Conservation (phyloP, 2,329 filamentous ascomycete genomes). For the Sporothrix pseudoabietina region DNA sequence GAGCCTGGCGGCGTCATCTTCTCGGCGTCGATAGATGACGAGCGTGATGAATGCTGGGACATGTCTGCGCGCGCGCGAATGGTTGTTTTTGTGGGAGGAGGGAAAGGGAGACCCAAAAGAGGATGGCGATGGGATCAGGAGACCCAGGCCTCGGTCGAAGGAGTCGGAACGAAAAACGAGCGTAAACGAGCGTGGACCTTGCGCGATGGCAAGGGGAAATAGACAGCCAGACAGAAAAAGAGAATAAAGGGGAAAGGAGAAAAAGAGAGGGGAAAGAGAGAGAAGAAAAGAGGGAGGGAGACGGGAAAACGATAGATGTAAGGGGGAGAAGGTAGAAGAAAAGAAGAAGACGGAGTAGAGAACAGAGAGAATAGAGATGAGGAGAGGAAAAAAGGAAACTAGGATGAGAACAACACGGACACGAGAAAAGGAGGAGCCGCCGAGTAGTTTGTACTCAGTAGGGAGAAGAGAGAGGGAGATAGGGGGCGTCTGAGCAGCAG, state of each 20-base stretch:
- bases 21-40: slow-evolving; percentile 31
- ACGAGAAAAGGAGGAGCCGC: slow-evolving; percentile 15
- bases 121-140: neutral
- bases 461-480: slow-evolving; percentile 16
- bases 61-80: slow-evolving; percentile 25
- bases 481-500: slow-evolving; percentile 9
- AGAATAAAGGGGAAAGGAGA: neutral
- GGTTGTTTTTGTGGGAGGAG: neutral
- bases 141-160: slow-evolving; percentile 10
- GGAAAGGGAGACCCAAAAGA: neutral
- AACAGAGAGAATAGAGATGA: slow-evolving; percentile 10
- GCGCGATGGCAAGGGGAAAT: neutral
- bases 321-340: slow-evolving; percentile 16
- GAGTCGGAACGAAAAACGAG: slow-evolving; percentile 3
- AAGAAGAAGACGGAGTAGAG: neutral
- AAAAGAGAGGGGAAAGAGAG: neutral
- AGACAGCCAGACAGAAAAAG: neutral
- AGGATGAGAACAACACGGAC: slow-evolving; percentile 12
- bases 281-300: slow-evolving; percentile 20
- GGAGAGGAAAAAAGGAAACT: slow-evolving; percentile 6
- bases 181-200: slow-evolving; percentile 18
- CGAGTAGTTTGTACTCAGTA: neutral
- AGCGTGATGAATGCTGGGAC: slow-evolving; percentile 32
- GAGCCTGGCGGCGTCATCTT: slow-evolving; percentile 32
- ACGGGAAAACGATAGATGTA: slow-evolving; percentile 11